Evolutionary conservation across 2,329 filamentous ascomycete species (phyloP), one percentile per base, ranked within the genome.

Genomic region (Cordyceps javanica): DNA sequence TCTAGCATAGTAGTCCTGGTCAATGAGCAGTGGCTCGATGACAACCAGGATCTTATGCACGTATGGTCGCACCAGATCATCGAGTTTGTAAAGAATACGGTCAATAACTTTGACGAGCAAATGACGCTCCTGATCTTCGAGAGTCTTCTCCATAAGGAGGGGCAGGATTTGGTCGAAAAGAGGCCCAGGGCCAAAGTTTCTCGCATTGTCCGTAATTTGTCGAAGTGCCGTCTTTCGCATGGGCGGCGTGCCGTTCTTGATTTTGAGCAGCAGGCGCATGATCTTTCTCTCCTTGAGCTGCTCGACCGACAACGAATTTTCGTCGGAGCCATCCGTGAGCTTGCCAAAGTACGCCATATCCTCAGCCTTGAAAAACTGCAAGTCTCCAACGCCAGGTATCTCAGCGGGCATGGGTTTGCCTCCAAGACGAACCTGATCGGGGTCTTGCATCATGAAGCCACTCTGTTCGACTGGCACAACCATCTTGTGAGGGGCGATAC

Each of bases 321-420:
- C 94, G 65, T 97, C 91, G 26, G 88, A 89, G 38, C 90, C 91
- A 69, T 99, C 94, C 23, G 96, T 93, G 41, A 99, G 83, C 77
- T 99, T 97, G 59, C 93, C 92, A 68, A 99, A 99, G 75, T 99
- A 99, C 39, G 90, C 87, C 91, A 97, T 97, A 72, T 99, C 94
- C 72, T 99, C 94, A 1, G 91, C 85, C 75, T 99, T 99, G 82
- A 99, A 96, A 71, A 97, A 99, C 64, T 97, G 92, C 53, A 99
- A 76, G 70, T 99, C 94, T 39, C 92, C 92, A 51, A 99, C 91
- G 39, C 94, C 94, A 3, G 94, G 92, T 38, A 99, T 97, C 69
- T 97, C 93, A 4, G 91, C 96, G 9, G 93, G 91, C 66, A 97
- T 84, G 64, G 95, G 90, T 74, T 95, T 96, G 64, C 91, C 91